Base-by-base conservation (phyloP, 129 eudicot species). In the Tagetes erecta region DNA sequence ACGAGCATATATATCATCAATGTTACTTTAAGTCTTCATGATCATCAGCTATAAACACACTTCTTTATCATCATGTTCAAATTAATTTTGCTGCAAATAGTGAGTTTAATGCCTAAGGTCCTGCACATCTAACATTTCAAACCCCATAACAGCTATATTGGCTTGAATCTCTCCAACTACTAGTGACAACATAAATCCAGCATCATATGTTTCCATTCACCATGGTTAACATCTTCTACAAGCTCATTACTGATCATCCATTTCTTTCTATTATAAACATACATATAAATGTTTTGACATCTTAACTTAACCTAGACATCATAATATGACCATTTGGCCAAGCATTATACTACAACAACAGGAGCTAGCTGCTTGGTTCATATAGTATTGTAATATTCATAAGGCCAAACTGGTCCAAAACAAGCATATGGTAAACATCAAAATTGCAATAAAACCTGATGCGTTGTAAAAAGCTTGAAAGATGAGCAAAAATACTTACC, bases 401-500 rank as follows among this genome's bases (percentile, higher is more conserved):
- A 79, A 40, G 67, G 33, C 49, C 60, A 64, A 58, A 51, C 71
- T 13, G 53, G 70, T 36, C 53, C 5, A 65, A 72, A 40, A 1
- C 53, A 67, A 59, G 68, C 68, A 20, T 64, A 67, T 60, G 2
- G 6, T 14, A 72, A 55, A 60, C 70, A n/a, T 50, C 0, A 41
- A 56, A 59, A 20, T 5, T 49, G 37, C 12, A 50, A 37, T 74
- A 67, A 37, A 57, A 44, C 33, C n/a, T 34, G 12, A 79, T 20
- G 42, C 58, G 59, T 64, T 57, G 20, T 71, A 42, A 67, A 8
- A 68, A 55, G 55, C 35, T 14, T 6, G 52, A 2, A 10, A 49
- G 36, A 39, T 33, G 67, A 44, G 63, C 53, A 63, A 30, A 60
- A 37, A 76, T 30, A 50, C 75, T 65, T 88, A 94, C 98, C 98